A percentile compares a stretch with the other conserved stretches of the same genome.
These are phyloP conservation scores for Tagetes erecta DNA, from an alignment of 129 eudicot genomes.

Conservation along the genomic window DNA sequence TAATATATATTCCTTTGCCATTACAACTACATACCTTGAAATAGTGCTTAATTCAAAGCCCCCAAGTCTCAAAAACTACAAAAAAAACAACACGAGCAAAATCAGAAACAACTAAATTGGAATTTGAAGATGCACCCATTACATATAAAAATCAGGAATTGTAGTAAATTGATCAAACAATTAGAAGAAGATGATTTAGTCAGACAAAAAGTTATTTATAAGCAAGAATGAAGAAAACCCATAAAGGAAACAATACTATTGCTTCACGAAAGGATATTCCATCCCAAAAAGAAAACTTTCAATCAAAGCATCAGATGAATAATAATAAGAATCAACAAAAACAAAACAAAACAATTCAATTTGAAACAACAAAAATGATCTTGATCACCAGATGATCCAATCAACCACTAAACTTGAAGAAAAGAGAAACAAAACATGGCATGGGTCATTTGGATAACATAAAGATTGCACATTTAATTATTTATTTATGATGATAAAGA, in stretches of 20 bases:
- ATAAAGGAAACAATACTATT: slow-evolving; percentile 45
- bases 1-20: neutral
- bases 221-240: slow-evolving; percentile 22
- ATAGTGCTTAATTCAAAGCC: slow-evolving; percentile 19
- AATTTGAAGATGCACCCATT: slow-evolving; percentile 22
- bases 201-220: slow-evolving; percentile 16
- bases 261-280: slow-evolving; percentile 53
- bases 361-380: slow-evolving; percentile 38
- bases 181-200: slow-evolving; percentile 3
- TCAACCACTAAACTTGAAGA: slow-evolving; percentile 19
- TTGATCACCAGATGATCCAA: slow-evolving; percentile 37
- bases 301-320: slow-evolving; percentile 18
- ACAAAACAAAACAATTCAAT: slow-evolving; percentile 22
- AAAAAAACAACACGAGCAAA: slow-evolving; percentile 21
- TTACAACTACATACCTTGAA: slow-evolving; percentile 29
- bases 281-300: slow-evolving; percentile 29
- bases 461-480: slow-evolving; percentile 42
- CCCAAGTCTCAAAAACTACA: slow-evolving; percentile 29
- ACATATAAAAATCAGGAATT: slow-evolving; percentile 17
- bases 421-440: slow-evolving; percentile 6
- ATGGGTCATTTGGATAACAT: slow-evolving; percentile 30
- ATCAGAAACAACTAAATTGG: slow-evolving; percentile 15
- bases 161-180: slow-evolving; percentile 1
- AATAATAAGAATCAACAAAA: slow-evolving; percentile 20
- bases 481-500: slow-evolving; percentile 44